Evolutionary conservation across 2,329 filamentous ascomycete genomes (phyloP), one percentile per base, ranked within the genome.

Genomic region (Ophiostoma sp.): DNA sequence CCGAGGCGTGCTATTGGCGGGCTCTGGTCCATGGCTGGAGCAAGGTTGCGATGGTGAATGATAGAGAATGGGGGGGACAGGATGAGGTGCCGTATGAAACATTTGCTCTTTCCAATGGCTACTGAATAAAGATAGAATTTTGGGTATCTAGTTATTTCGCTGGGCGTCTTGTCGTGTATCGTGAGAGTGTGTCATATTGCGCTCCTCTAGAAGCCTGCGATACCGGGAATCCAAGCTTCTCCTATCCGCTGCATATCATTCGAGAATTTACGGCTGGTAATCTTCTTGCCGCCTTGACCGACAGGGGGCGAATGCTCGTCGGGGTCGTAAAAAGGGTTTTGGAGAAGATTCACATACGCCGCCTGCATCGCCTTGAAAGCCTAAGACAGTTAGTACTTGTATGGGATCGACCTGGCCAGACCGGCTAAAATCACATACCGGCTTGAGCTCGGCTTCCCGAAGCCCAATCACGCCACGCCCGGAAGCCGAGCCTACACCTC

Each of bases 301-400:
- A 77, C 77, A 3, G 81, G 76, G 65, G 89, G 90, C 71, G 85
- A 85, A 77, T 93, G 88, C 74, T 94, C 90, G 76, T 97, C 93
- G 9, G 94, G 94, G 64, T 90, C 88, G 78, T 93, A 98, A 79
- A 99, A 99, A 0, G 94, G 94, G 75, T 99, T 98, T 78, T 97
- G 90, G 72, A 98, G 80, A 66, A 99, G 81, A 71, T 87, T 83
- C 69, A 98, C 90, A 75, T 97, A 99, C 42, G 94, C 93, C n/a
- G 85, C 89, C 80, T 98, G 95, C 79, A 99, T 86, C 41, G 93
- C 93, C 76, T 89, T 87, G 76, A 99, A 99, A 27, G 27, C 27
- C 27, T 27, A 27, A 27, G 27, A 27, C 27, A 2, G 27, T 27
- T 27, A 27, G 27, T 27, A 27, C 1, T 27, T 27, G 27, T 2